Conservation (phyloP, 2,329 filamentous ascomycete species). For the Blumeriella jaapii region DNA sequence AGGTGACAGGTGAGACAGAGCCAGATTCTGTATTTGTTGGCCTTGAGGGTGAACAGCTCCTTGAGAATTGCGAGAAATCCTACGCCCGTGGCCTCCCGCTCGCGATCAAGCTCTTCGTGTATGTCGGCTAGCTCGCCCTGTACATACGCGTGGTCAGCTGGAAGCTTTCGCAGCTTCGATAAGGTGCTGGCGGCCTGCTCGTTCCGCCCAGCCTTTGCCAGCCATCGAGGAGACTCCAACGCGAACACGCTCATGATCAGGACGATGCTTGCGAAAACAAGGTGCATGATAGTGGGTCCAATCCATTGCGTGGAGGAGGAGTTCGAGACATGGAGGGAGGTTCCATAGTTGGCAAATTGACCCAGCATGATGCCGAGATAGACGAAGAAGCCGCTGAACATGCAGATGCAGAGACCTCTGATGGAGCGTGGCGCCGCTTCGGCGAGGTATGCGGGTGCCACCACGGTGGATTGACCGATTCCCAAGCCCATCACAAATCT, state of each 20-base stretch:
- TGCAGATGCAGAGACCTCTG: slow-evolving; percentile 20
- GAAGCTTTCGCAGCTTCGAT: slow-evolving; percentile 45
- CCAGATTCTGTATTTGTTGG: slow-evolving; percentile 64
- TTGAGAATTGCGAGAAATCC: slow-evolving; percentile 54
- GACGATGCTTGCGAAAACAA: slow-evolving; percentile 39
- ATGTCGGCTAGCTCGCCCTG: slow-evolving; percentile 51
- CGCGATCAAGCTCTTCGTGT: slow-evolving; percentile 52
- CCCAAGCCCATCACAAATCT: slow-evolving; percentile 24
- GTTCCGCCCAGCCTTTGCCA: slow-evolving; percentile 38
- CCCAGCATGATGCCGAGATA: slow-evolving; percentile 21
- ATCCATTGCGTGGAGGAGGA: slow-evolving; percentile 37
- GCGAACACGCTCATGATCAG: slow-evolving; percentile 19
- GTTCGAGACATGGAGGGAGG: slow-evolving; percentile 30
- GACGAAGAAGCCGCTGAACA: slow-evolving; percentile 17
- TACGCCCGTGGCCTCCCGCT: slow-evolving; percentile 59
- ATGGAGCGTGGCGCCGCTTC: slow-evolving; percentile 18
- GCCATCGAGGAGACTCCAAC: slow-evolving; percentile 36
- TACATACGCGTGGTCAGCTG: slow-evolving; percentile 49
- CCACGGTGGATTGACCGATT: slow-evolving; percentile 30
- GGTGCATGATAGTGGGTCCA: slow-evolving; percentile 61
- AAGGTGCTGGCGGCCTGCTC: slow-evolving; percentile 48
- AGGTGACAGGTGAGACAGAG: slow-evolving; percentile 58
- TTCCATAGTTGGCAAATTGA: slow-evolving; percentile 22
- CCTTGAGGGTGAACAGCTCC: slow-evolving; percentile 55
- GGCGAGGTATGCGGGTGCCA: slow-evolving; percentile 29